A percentile compares a stretch with the other conserved stretches of the same genome.
phyloP scores from a whole-genome alignment of 495 filamentous ascomycete genomes.

The Parachaetomium inaequale region DNA sequence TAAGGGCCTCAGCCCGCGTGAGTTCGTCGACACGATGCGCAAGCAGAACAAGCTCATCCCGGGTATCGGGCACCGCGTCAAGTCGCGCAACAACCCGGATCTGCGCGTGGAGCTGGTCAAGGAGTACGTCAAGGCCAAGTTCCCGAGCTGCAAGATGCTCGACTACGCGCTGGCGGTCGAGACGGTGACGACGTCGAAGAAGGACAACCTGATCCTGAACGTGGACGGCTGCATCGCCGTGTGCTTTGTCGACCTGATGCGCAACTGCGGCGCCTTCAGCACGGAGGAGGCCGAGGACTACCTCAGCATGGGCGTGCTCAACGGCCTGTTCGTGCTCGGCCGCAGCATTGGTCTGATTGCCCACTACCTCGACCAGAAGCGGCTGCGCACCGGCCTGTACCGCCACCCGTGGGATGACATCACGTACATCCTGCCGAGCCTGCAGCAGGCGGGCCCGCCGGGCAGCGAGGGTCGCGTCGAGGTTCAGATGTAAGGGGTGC shows the following conservation, averaged over 20 bases:
- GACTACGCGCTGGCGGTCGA: conserved; percentile 98
- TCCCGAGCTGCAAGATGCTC: conserved; percentile 93
- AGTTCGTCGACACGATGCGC: conserved; percentile 97
- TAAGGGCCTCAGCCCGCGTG: conserved; percentile 95
- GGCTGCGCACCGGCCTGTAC: conserved; percentile 95
- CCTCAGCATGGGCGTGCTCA: conserved; percentile 91
- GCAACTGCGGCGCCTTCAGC: conserved; percentile 95
- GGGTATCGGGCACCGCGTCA: conserved; percentile 97
- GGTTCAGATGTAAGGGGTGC: conserved; percentile 48
- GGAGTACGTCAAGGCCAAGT: conserved; percentile 95
- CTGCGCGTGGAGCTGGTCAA: conserved; percentile 98
- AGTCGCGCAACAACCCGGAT: conserved; percentile 99
- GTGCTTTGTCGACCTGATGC: conserved; percentile 96
- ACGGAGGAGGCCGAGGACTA: conserved; percentile 80
- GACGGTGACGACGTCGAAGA: conserved; percentile 97
- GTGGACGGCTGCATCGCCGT: conserved; percentile 97
- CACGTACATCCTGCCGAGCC: conserved; percentile 86
- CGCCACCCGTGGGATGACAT: conserved; percentile 98
- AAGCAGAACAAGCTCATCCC: conserved; percentile 99
- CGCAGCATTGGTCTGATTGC: conserved; percentile 97
- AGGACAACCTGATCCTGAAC: conserved; percentile 99
- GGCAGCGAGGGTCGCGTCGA: conserved; percentile 88
- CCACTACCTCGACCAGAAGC: conserved; percentile 99
- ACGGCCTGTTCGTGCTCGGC: conserved; percentile 97
- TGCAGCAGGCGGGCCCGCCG: conserved; percentile 64